These are phyloP conservation scores for Wickerhamomyces strasburgensis DNA, from an alignment of 805 yeast genomes.

Conservation along the genomic window DNA sequence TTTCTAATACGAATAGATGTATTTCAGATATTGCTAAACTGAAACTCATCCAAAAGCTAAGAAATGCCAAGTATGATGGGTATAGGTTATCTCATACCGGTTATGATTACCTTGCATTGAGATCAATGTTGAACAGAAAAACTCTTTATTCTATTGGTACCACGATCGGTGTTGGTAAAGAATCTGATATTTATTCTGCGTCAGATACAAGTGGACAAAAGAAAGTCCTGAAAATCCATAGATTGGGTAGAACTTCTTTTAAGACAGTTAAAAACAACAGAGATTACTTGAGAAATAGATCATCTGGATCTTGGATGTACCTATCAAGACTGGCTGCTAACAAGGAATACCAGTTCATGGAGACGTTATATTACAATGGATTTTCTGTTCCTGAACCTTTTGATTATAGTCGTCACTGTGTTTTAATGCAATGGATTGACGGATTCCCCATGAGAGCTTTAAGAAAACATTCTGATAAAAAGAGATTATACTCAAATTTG, in stretches of 20 bases:
- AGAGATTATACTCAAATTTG: constrained; percentile 71
- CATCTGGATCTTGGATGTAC: constrained; percentile 88
- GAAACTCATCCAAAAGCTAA: constrained; percentile 65
- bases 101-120: constrained; percentile 86
- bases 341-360: constrained; percentile 88
- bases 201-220: constrained; percentile 61
- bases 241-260: constrained; percentile 92
- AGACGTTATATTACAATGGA: constrained; percentile 63
- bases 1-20: constrained; percentile 70
- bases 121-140: constrained; percentile 71
- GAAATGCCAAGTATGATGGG: constrained; percentile 95
- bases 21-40: constrained; percentile 85
- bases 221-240: constrained; percentile 81
- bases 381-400: constrained; percentile 85
- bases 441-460: constrained; percentile 91
- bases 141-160: constrained; percentile 75
- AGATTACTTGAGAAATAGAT: constrained; percentile 73
- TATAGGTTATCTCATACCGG: constrained; percentile 86
- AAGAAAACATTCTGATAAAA: constrained; percentile 62
- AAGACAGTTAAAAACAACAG: constrained; percentile 89
- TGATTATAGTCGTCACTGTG: constrained; percentile 87
- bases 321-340: constrained; percentile 86
- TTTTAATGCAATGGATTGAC: constrained; percentile 83
- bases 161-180: constrained; percentile 95
- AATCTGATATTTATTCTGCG: constrained; percentile 88